Evolutionary conservation across 2,329 filamentous ascomycete genomes (phyloP).

Genomic region (Alternaria brassicae): DNA sequence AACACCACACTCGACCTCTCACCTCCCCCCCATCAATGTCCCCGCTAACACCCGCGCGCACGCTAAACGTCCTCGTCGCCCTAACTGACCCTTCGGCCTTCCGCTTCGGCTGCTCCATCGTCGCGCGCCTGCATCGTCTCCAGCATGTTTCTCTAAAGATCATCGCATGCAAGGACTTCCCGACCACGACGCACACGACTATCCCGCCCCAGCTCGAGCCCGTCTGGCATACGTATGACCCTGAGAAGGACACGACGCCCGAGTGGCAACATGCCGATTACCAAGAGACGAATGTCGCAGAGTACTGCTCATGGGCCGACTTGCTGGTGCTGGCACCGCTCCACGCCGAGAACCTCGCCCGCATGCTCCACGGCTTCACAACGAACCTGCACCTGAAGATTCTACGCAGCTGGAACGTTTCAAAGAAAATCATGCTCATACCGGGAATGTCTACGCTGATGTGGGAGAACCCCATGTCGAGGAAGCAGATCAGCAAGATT

Average conservation of each 20-base stretch:
- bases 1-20: constrained; percentile 10
- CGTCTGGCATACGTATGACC: constrained; percentile 41
- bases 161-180: constrained; percentile 40
- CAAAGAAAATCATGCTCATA: constrained; percentile 83
- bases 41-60: constrained; percentile 30
- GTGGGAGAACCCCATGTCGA: constrained; percentile 90
- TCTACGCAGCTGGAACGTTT: constrained; percentile 83
- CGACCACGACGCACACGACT: constrained; percentile 29
- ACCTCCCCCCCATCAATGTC: constrained; percentile 30
- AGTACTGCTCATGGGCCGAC: constrained; percentile 87
- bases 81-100: constrained; percentile 71
- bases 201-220: constrained; percentile 38
- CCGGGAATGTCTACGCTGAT: constrained; percentile 88
- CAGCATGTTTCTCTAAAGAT: constrained; percentile 63
- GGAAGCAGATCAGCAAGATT: constrained; percentile 85
- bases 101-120: constrained; percentile 70
- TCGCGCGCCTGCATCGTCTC: constrained; percentile 71
- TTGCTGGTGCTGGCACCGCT: constrained; percentile 84
- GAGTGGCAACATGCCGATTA: constrained; percentile 37
- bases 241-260: constrained; percentile 24
- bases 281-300: constrained; percentile 63
- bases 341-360: constrained; percentile 81
- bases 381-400: constrained; percentile 83
- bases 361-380: constrained; percentile 85
- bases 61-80: constrained; percentile 64